Evolutionary conservation across 768 basidiomycete genomes (phyloP), one percentile per base, ranked within the genome.

Genomic region (Tylopilus intermedius): DNA sequence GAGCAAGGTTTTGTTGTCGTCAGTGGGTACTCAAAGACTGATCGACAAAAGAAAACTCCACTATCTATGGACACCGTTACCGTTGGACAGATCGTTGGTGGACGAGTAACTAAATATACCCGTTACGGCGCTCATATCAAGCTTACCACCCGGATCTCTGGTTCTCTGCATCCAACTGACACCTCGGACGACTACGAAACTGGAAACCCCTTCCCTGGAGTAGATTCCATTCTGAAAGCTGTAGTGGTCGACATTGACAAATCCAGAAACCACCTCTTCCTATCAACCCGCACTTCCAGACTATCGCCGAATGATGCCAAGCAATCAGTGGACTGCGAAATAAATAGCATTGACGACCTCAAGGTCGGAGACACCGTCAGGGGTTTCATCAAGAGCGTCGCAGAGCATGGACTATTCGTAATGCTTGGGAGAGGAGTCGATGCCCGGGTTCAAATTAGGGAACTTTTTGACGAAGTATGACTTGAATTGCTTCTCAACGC

Each of bases 401-500:
- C 82, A 15, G 87, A 92, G 43, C 85, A 88, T 64, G 95, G 95
- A 14, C 63, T 99, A 18, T 98, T 96, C 60, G 91, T 99, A 3
- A 81, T 81, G 26, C 71, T 99, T 33, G 92, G 90, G 9, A 79
- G 86, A 29, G 78, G 79, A n/a, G 74, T 96, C 26, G 91, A 94
- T 63, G 94, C 88, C 51, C 83, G 94, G 15, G 85, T 99, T 26
- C 92, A 95, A 71, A 97, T 97, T 65, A 84, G 79, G 63, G 91
- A 96, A 70, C 78, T 95, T 5, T 96, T 95, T 65, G 90, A 96
- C 62, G 92, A 94, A 61, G 82, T 81, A 60, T 58, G 54, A 21
- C 21, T 15, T 48, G 27, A 53, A 15, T 11, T 50, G 26, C 26
- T 48, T 50, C 15, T 1, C 9, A 10, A 18, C 3, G 9, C 10